Percentiles rank a stretch among this genome's conserved stretches.
Evolutionary conservation across 495 filamentous ascomycete genomes (phyloP).

Genomic region (Hypoxylon subgilvum): DNA sequence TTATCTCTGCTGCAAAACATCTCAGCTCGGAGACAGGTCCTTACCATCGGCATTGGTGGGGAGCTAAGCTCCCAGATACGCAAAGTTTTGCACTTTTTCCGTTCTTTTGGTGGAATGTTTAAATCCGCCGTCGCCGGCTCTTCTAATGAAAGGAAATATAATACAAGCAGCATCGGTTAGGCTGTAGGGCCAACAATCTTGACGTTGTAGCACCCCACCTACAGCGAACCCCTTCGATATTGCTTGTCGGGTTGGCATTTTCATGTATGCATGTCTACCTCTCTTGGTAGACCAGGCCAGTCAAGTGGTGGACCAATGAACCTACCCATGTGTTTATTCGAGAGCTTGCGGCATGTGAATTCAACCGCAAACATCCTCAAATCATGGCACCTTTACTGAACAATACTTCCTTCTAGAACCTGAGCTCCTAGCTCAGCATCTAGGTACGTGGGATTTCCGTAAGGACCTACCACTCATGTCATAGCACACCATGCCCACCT

Average conservation of each 20-base stretch:
- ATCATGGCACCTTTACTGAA: conserved; percentile 15
- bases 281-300: conserved; percentile 5
- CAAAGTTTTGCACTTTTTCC: conserved; percentile 27
- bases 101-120: conserved; percentile 16
- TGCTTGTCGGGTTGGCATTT: conserved; percentile 21
- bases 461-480: neutral
- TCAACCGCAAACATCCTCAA: conserved; percentile 26
- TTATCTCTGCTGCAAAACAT: conserved; percentile 11
- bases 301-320: conserved; percentile 10
- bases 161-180: conserved; percentile 23
- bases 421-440: neutral
- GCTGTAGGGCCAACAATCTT: conserved; percentile 29
- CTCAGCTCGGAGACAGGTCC: conserved; percentile 8
- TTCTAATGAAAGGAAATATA: conserved; percentile 15
- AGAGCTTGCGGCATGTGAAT: conserved; percentile 23
- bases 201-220: conserved; percentile 30
- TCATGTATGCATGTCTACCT: conserved; percentile 13
- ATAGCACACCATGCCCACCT: neutral
- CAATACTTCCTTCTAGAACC: neutral
- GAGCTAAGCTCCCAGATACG: conserved; percentile 18
- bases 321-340: conserved; percentile 9
- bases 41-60: conserved; percentile 7
- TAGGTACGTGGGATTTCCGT: too few species aligned
- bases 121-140: conserved; percentile 22
- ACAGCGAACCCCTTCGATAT: conserved; percentile 33